Conservation (phyloP, 2,329 filamentous ascomycete species). For the Elsinoe necatrix region DNA sequence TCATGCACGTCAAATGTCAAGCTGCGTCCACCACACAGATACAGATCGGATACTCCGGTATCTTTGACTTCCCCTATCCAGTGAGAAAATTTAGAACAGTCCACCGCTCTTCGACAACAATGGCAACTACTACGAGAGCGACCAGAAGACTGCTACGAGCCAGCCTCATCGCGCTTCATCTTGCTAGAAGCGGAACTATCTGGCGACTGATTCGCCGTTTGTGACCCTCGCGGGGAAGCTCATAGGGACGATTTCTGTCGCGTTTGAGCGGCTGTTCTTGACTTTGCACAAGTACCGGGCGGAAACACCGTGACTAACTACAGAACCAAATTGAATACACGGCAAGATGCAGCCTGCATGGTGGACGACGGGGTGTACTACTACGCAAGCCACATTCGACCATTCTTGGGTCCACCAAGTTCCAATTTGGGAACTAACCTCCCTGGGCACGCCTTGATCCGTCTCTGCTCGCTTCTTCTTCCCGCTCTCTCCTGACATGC, state of each 20-base stretch:
- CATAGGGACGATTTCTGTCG: background rate
- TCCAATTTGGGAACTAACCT: constrained; percentile 3
- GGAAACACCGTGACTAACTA: background rate
- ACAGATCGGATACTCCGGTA: background rate
- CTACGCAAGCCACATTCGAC: constrained; percentile 10
- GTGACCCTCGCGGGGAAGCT: background rate
- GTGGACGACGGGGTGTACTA: background rate
- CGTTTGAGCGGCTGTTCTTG: background rate
- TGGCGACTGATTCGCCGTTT: background rate
- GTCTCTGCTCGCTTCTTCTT: constrained; percentile 1
- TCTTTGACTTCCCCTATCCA: background rate
- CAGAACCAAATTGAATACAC: constrained; percentile 5
- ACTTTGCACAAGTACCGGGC: background rate
- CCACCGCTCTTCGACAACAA: background rate
- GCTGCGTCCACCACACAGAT: constrained; percentile 1
- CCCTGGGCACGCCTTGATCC: constrained; percentile 1
- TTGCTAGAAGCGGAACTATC: background rate
- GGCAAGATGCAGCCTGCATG: background rate
- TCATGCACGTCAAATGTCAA: constrained; percentile 14
- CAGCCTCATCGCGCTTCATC: background rate
- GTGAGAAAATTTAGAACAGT: background rate
- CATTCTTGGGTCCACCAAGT: background rate
- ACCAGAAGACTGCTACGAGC: background rate
- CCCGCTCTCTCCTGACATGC: background rate
- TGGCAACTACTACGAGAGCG: background rate